Base-by-base conservation (phyloP, 1,139 yeast genomes). In the Suhomyces atakaporum region DNA sequence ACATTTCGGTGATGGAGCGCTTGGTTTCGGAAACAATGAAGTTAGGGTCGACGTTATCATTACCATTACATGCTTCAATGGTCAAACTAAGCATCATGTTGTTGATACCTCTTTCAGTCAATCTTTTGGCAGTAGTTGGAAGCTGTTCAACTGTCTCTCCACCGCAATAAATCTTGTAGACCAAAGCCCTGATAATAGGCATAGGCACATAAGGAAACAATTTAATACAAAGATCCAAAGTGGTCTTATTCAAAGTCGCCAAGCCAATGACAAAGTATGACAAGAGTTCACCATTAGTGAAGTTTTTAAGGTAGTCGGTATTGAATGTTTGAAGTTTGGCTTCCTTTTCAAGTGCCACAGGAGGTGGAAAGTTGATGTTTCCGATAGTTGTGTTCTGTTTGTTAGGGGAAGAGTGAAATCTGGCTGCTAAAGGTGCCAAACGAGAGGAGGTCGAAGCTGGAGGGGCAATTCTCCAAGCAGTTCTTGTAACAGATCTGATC, bases 61-160 rank as follows among this genome's bases (percentile, higher is more conserved):
- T 73, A 22, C 95, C 96, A 49, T 87, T 88, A 41, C 96, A 83
- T 38, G 94, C 96, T 63, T 92, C 98, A 38, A 89, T 89, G 13
- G 97, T 88, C 61, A 89, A 79, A 3, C 94, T 83, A 26, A 90
- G 72, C 96, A 92, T 89, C 95, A 89, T 87, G 67, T 90, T 90
- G 50, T 86, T 79, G 55, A 89, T 84, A 10, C 95, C 95, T 44
- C 95, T 73, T 39, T 73, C 61, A 39, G 78, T 69, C 47, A 92
- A 71, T 43, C 79, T 69, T 36, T 70, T 66, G 38, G 95, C 96
- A 4, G 95, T 84, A 36, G 69, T 60, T 39, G 77, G 70, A 15
- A 89, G 94, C 47, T 89, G 85, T 8, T 62, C 63, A 40, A 82
- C 73, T 36, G 77, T 79, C 52, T 86, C 95, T 35, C 98, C 98